Evolutionary conservation across 1,139 yeast genomes (phyloP).

Genomic region (Geotrichum histeridarum): DNA sequence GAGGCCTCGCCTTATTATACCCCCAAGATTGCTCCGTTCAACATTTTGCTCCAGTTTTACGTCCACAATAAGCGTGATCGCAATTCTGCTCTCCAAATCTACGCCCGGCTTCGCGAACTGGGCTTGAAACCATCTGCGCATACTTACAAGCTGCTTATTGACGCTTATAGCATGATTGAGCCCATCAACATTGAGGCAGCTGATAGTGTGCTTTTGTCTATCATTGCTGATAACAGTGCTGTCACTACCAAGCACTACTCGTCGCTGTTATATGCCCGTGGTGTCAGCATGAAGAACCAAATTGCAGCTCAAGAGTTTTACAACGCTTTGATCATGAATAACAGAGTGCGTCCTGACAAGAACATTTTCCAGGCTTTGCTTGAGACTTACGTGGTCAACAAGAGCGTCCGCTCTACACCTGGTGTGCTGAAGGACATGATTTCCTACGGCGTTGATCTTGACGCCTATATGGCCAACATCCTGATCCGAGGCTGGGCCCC

Average conservation of each 20-base stretch:
- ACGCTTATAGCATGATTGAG: slow-evolving; percentile 36
- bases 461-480: slow-evolving; percentile 38
- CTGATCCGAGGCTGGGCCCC: slow-evolving; percentile 41
- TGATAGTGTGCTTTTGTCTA: slow-evolving; percentile 35
- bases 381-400: slow-evolving; percentile 39
- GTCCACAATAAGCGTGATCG: slow-evolving; percentile 37
- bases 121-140: slow-evolving; percentile 37
- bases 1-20: slow-evolving; percentile 33
- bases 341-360: slow-evolving; percentile 37
- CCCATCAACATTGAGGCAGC: slow-evolving; percentile 38
- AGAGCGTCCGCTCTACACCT: slow-evolving; percentile 31
- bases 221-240: slow-evolving; percentile 30
- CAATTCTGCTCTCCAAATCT: slow-evolving; percentile 33
- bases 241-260: slow-evolving; percentile 40
- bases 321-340: slow-evolving; percentile 29
- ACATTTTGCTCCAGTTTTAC: slow-evolving; percentile 40
- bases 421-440: slow-evolving; percentile 38
- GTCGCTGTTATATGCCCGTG: slow-evolving; percentile 40
- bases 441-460: slow-evolving; percentile 33
- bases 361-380: slow-evolving; percentile 40
- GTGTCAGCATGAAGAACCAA: slow-evolving; percentile 37
- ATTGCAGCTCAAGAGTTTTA: slow-evolving; percentile 38
- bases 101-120: slow-evolving; percentile 30
- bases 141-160: slow-evolving; percentile 42
- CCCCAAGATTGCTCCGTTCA: slow-evolving; percentile 40